Evolutionary conservation across 2,329 filamentous ascomycete genomes (phyloP).

Genomic region (Xylariaceae sp.): DNA sequence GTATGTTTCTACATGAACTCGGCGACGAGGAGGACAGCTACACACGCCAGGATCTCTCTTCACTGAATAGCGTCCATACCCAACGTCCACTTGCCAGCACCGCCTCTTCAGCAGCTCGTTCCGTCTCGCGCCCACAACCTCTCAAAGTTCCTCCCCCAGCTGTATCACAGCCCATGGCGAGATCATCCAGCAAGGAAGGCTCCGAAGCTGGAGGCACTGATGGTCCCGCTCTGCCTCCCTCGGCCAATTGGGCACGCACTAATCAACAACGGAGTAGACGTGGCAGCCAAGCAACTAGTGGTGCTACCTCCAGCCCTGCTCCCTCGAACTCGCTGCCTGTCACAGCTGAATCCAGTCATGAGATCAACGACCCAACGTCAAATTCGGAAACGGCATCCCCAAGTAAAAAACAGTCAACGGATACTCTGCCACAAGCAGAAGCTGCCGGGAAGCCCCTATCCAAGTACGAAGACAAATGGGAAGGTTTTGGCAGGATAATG

Average conservation of each 20-base stretch:
- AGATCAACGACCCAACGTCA: slow-evolving; percentile 37
- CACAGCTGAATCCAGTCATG: slow-evolving; percentile 47
- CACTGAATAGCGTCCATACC: slow-evolving; percentile 84
- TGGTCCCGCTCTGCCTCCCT: slow-evolving; percentile 84
- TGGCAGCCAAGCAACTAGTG: slow-evolving; percentile 77
- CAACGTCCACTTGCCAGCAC: slow-evolving; percentile 61
- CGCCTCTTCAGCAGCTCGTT: slow-evolving; percentile 49
- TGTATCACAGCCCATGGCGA: slow-evolving; percentile 62
- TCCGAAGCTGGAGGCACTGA: slow-evolving; percentile 73
- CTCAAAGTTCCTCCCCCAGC: slow-evolving; percentile 35
- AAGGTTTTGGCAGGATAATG: slow-evolving; percentile 25
- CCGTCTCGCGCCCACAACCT: slow-evolving; percentile 50
- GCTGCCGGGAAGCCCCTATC: slow-evolving; percentile 4
- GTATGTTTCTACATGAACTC: slow-evolving; percentile 96
- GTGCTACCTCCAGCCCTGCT: slow-evolving; percentile 77
- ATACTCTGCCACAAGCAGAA: slow-evolving; percentile 9
- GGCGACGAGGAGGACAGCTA: slow-evolving; percentile 99
- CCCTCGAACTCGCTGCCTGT: slow-evolving; percentile 57
- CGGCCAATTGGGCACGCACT: slow-evolving; percentile 86
- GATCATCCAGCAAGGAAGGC: slow-evolving; percentile 74
- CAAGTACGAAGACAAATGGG: slow-evolving; percentile 11
- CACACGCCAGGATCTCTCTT: slow-evolving; percentile 88
- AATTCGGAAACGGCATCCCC: slow-evolving; percentile 24
- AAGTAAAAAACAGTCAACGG: slow-evolving; percentile 26
- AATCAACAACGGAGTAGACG: slow-evolving; percentile 62